These are phyloP conservation scores for Ascocoryne sarcoides DNA, from an alignment of 2,329 filamentous ascomycete genomes.

Conservation along the genomic window DNA sequence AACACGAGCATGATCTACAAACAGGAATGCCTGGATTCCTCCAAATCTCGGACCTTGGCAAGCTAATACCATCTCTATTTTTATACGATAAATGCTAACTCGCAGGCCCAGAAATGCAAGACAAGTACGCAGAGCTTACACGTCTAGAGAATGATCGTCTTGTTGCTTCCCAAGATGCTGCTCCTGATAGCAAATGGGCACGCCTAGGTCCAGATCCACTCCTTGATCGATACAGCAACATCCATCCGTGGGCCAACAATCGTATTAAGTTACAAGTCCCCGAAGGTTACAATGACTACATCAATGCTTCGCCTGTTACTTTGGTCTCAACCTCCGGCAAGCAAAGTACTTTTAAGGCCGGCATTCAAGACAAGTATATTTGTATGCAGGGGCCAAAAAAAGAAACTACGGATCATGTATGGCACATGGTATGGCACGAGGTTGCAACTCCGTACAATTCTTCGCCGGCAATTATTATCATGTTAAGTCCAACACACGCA, in stretches of 20 bases:
- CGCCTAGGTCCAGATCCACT: constrained; percentile 47
- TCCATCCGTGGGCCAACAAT: constrained; percentile 83
- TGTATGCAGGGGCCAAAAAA: constrained; percentile 87
- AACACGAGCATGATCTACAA: not conserved
- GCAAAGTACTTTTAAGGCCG: constrained; percentile 20
- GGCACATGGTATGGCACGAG: constrained; percentile 92
- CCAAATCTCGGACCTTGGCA: constrained; percentile 35
- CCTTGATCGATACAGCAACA: constrained; percentile 82
- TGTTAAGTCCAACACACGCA: constrained; percentile 81
- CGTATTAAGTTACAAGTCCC: constrained; percentile 74
- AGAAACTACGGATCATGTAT: constrained; percentile 71
- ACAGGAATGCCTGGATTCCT: not conserved
- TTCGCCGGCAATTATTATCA: constrained; percentile 75
- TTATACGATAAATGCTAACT: constrained; percentile 7
- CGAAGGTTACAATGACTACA: constrained; percentile 64
- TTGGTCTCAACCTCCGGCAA: constrained; percentile 31
- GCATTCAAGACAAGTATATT: constrained; percentile 55
- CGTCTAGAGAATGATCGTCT: constrained; percentile 38
- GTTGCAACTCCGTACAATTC: constrained; percentile 32
- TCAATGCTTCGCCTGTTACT: constrained; percentile 65
- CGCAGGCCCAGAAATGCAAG: constrained; percentile 40
- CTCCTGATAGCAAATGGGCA: constrained; percentile 40
- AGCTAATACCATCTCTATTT: constrained; percentile 20
- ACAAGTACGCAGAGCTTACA: constrained; percentile 55
- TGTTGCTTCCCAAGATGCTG: constrained; percentile 26